These are phyloP conservation scores for Neurospora sp. DNA, from an alignment of 495 filamentous ascomycete genomes.

Conservation along the genomic window DNA sequence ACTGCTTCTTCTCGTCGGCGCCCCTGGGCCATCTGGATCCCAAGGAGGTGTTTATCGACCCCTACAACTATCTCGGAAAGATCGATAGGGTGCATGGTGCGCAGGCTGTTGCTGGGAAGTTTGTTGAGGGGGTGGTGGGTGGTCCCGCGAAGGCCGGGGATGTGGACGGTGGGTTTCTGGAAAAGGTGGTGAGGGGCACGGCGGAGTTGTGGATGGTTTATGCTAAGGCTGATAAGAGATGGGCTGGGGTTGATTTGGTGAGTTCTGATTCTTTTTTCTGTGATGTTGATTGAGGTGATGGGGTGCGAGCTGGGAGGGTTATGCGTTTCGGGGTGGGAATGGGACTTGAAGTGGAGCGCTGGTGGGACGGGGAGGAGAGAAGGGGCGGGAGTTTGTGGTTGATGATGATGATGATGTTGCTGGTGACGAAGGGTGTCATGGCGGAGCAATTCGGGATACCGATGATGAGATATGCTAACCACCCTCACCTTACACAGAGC, in stretches of 20 bases:
- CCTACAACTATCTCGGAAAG: slow-evolving; percentile 32
- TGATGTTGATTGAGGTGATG: neutral
- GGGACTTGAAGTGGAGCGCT: no score
- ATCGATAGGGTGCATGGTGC: slow-evolving; percentile 59
- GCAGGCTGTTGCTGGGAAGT: slow-evolving; percentile 47
- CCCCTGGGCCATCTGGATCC: slow-evolving; percentile 24
- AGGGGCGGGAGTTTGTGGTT: neutral
- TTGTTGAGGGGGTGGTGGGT: neutral
- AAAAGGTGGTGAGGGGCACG: neutral
- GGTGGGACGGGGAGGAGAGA: neutral
- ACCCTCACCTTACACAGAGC: slow-evolving; percentile 29
- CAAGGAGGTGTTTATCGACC: slow-evolving; percentile 24
- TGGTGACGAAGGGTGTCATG: neutral
- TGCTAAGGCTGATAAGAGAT: slow-evolving; percentile 73
- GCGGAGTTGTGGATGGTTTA: slow-evolving; percentile 86
- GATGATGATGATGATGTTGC: neutral
- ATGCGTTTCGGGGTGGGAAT: neutral
- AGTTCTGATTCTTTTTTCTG: slow-evolving; percentile 4
- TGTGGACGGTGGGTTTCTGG: neutral
- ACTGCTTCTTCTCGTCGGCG: slow-evolving; percentile 74
- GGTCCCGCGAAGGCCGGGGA: neutral
- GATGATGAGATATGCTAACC: neutral
- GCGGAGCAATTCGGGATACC: neutral
- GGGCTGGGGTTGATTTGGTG: slow-evolving; percentile 67
- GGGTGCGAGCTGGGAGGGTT: no score